Base-by-base conservation (phyloP, 2,329 filamentous ascomycete genomes). In the Aspergillus clavatus region DNA sequence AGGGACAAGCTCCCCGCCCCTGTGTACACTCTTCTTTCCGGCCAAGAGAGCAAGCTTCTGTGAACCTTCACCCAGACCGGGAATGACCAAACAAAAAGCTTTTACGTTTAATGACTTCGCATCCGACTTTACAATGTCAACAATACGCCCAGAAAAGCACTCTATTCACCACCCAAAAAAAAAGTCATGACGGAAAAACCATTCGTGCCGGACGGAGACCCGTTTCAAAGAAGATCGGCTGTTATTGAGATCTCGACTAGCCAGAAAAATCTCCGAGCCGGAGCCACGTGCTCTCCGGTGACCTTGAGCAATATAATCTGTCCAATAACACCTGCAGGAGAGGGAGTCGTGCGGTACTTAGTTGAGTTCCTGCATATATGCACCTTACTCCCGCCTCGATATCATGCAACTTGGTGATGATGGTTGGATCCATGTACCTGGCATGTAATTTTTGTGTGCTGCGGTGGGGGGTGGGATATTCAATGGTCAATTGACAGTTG, bases 1-100 rank as follows among this genome's bases (percentile, higher is more conserved):
- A 83, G 89, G 58, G 85, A 89, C 52, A 93, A 95, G 79, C 85
- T 98, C 57, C 82, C 84, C 57, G 84, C 84, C 45, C 89, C 89
- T 8, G 84, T 90, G 42, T 81, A 86, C 66, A 95, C 91, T 35
- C 81, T 98, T 28, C 80, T 98, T 51, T 84, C 76, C 37, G 80
- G 80, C 52, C 81, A 85, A 65, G 67, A 69, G 44, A 61, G 65
- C 51, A 60, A 55, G 50, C 11, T 11, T 35, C 31, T 21, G 16
- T 35, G 31, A 35, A 19, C 18, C 10, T 12, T 18, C 18, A 12
- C 11, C 31, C 18, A 16, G 18, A 35, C 19, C 16, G 31, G 29
- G 7, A 14, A 35, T 35, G 31, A 35, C 6, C 18, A 18, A 12
- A 31, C 16, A 6, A 31, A 16, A 26, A 18, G 8, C 10, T 16